phyloP scores from a whole-genome alignment of 495 filamentous ascomycete genomes.

The Chaetomium tenue region DNA sequence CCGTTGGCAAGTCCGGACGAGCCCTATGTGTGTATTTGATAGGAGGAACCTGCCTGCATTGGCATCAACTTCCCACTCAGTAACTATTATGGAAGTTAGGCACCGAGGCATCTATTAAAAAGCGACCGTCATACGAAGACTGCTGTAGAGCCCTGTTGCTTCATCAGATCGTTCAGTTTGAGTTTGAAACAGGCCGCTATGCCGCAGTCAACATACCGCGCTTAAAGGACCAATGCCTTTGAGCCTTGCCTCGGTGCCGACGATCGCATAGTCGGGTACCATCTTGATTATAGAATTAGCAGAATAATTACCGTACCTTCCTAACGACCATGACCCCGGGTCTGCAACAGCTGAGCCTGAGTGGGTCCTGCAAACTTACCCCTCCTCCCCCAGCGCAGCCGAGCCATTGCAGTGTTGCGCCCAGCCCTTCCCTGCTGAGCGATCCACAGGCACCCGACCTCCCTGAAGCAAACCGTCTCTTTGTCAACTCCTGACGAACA shows the following conservation, averaged over 20 bases:
- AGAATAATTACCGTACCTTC: not conserved
- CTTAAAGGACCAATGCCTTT: conserved; percentile 12
- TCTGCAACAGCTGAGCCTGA: not conserved
- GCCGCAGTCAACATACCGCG: not conserved
- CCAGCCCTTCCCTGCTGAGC: conserved; percentile 16
- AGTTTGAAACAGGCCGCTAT: not conserved
- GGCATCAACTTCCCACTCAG: too few species aligned
- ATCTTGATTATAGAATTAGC: not conserved
- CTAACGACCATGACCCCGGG: not conserved
- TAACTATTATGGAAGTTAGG: too few species aligned
- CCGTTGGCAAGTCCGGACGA: too few species aligned
- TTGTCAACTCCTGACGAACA: conserved; percentile 14
- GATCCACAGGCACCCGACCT: conserved; percentile 24
- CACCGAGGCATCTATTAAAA: too few species aligned
- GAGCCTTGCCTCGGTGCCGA: not conserved
- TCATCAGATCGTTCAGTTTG: too few species aligned
- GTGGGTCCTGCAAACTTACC: conserved; percentile 19
- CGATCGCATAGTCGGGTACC: not conserved
- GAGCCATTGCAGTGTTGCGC: conserved; percentile 11
- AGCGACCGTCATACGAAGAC: too few species aligned
- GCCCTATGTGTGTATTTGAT: too few species aligned
- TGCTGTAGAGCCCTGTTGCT: too few species aligned
- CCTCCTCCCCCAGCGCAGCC: conserved; percentile 11
- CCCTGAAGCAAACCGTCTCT: conserved; percentile 17
- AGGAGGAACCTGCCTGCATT: too few species aligned